Evolutionary conservation across 768 basidiomycete genomes (phyloP).

Genomic region (Boletellus ananiceps): DNA sequence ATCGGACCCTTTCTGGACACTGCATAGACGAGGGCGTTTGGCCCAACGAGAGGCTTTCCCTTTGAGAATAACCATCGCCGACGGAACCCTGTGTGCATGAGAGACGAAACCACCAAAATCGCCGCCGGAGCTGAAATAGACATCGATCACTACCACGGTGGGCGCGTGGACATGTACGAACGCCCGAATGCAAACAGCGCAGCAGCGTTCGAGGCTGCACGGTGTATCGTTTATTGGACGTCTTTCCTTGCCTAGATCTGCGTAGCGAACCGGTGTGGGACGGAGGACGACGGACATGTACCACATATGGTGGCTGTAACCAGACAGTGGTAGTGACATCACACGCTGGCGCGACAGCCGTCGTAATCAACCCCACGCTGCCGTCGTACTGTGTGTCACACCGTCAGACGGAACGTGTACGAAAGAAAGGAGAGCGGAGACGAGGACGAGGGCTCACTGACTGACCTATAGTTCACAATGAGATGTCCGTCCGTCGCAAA

Average conservation of each 20-base stretch:
- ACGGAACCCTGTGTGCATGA: not conserved
- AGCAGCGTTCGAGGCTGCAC: not conserved
- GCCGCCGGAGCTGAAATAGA: not conserved
- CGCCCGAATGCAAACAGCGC: not conserved
- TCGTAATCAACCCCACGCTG: slow-evolving; percentile 52
- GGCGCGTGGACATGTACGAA: not conserved
- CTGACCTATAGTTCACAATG: slow-evolving; percentile 88
- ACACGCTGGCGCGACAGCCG: not conserved
- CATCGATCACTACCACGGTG: not conserved
- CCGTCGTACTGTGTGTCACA: slow-evolving; percentile 44
- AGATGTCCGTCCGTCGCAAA: slow-evolving; percentile 86
- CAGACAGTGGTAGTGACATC: not conserved
- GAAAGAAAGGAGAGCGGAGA: too few relatives aligned
- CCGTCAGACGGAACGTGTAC: slow-evolving; percentile 3
- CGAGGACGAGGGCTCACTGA: not conserved
- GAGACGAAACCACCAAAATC: not conserved
- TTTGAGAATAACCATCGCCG: not conserved
- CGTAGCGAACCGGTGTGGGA: not conserved
- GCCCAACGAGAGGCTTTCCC: not conserved
- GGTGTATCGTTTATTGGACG: slow-evolving; percentile 2
- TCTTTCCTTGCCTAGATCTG: not conserved
- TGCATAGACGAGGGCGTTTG: not conserved
- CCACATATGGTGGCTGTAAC: not conserved
- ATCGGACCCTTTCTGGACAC: too few relatives aligned
- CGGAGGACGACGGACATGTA: slow-evolving; percentile 1